These are phyloP conservation scores for Clathrus columnatus DNA, from an alignment of 768 basidiomycete genomes.

Conservation along the genomic window DNA sequence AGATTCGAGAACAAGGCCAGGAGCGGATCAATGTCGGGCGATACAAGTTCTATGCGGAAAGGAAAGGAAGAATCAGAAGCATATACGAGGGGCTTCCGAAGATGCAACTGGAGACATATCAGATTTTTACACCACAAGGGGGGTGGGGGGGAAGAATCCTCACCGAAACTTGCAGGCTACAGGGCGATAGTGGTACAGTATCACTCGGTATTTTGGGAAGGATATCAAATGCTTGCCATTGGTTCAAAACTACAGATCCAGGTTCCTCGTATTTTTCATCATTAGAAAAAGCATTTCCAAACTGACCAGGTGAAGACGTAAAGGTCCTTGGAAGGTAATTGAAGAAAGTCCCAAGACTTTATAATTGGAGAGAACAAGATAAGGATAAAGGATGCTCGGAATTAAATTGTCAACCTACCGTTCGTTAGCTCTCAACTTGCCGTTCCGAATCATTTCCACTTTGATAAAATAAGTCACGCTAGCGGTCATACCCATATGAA, in stretches of 20 bases:
- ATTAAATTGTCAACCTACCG: background rate
- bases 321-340: slow-evolving; percentile 8
- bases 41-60: background rate
- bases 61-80: background rate
- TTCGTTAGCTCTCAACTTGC: slow-evolving; percentile 12
- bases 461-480: slow-evolving; percentile 30
- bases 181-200: background rate
- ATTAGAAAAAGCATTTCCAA: background rate
- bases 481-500: slow-evolving; percentile 21
- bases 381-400: background rate
- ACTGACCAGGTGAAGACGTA: background rate
- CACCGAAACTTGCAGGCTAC: slow-evolving; percentile 4
- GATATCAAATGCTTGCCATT: background rate
- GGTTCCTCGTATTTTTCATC: background rate
- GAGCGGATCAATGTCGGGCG: background rate
- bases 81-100: background rate
- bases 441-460: slow-evolving; percentile 32
- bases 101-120: background rate
- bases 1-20: background rate
- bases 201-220: background rate
- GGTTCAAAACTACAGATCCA: background rate
- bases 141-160: background rate
- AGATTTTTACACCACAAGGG: background rate
- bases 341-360: slow-evolving; percentile 6
- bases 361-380: background rate